Evolutionary conservation across 1,284 basidiomycete genomes (phyloP), one percentile per base, ranked within the genome.

Genomic region (Pholiota adiposa): DNA sequence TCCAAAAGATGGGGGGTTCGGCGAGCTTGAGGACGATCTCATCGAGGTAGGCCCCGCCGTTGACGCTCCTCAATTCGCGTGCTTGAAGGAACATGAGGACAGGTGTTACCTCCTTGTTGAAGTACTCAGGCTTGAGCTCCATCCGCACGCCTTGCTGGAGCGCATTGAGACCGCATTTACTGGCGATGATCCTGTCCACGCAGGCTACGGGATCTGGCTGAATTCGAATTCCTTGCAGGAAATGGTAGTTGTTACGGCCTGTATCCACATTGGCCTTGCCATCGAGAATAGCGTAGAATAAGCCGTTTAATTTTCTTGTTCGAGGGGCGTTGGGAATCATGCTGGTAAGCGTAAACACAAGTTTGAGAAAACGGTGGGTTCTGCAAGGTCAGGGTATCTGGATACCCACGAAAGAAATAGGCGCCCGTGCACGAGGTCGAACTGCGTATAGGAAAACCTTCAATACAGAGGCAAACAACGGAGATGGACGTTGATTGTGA

Each of bases 1-100:
- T 67, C 83, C 83, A 87, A 63, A 87, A 86, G 36, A 86, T 74
- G 0, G 84, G 79, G 0, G 85, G 84, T 0, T 84, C 76, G 2
- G 83, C 77, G 16, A 88, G 79, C 0, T 65, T 67, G 19, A 68
- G 48, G 18, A 88, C 52, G 14, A 84, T 63, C 40, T 73, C 67
- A 9, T 70, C 57, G 2, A 88, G 69, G 41, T 80, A 77, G 1
- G 71, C 29, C 2, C 86, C 86, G 2, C 75, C 71, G 16, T 75
- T 77, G 56, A 84, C 71, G 12, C 56, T 64, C 50, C 64, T 69
- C 18, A 80, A 66, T 25, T 72, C 73, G 6, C 74, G 81, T 23
- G 69, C 59, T 50, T 72, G 73, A 0, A 88, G 67, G 63, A 78
- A 86, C 0, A 55, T 27, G 3, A 87, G 64, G 6, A 85, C 60